Conservation (phyloP, 495 filamentous ascomycete species). For the Lentithecium fluviatile region DNA sequence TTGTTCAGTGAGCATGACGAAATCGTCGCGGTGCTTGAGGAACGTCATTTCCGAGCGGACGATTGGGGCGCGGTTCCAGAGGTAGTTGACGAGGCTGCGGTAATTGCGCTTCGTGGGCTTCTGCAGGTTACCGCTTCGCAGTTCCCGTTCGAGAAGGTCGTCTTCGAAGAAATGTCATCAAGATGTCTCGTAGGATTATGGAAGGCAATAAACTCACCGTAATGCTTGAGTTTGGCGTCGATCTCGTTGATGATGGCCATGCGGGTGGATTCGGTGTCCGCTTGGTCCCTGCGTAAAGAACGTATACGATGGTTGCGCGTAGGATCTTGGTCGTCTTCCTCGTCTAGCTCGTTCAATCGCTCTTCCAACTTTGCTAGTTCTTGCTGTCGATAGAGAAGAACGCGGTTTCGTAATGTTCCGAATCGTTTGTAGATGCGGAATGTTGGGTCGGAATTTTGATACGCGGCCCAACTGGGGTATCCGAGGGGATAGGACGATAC, state of each 20-base stretch:
- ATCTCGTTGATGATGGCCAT: slow-evolving; percentile 1
- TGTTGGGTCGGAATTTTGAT: not conserved
- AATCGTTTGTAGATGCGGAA: slow-evolving; percentile 8
- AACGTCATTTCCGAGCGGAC: slow-evolving; percentile 5
- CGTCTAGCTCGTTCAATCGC: slow-evolving; percentile 11
- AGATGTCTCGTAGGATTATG: too few species aligned
- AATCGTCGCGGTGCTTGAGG: slow-evolving; percentile 17
- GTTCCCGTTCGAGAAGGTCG: slow-evolving; percentile 5
- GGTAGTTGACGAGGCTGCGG: slow-evolving; percentile 15
- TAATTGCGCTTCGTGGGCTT: slow-evolving; percentile 19
- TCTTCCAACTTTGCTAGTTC: slow-evolving; percentile 20
- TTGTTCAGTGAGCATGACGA: slow-evolving; percentile 7
- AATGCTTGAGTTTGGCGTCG: not conserved
- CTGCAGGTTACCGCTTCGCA: slow-evolving; percentile 1
- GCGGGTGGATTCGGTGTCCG: not conserved
- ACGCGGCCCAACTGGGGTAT: slow-evolving; percentile 7
- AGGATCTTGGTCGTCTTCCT: slow-evolving; percentile 2
- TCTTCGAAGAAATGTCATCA: too few species aligned
- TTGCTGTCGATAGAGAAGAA: slow-evolving; percentile 18
- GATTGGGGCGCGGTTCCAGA: slow-evolving; percentile 16
- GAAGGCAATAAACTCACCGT: slow-evolving; percentile 14
- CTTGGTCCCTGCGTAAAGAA: not conserved
- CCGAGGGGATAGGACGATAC: slow-evolving; percentile 4
- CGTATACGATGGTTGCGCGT: not conserved
- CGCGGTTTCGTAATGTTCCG: slow-evolving; percentile 17